Evolutionary conservation across 1,284 basidiomycete genomes (phyloP).

Genomic region (Gymnopus androsaceus): DNA sequence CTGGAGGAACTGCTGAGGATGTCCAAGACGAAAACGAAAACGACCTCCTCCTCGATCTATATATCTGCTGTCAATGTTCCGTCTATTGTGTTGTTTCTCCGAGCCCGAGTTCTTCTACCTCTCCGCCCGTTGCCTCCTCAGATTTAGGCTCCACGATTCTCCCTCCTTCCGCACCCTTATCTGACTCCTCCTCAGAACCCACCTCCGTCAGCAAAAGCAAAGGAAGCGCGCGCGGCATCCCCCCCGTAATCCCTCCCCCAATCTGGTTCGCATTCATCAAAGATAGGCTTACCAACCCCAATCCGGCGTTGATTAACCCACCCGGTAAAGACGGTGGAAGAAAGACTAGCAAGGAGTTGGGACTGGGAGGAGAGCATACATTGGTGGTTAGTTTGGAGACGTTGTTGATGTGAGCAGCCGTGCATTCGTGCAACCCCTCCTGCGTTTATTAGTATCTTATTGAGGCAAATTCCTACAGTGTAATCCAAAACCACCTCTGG

Average conservation of each 20-base stretch:
- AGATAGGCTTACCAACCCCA: constrained; percentile 47
- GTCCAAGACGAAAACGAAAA: no score
- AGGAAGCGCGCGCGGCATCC: constrained; percentile 32
- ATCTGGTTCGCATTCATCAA: constrained; percentile 45
- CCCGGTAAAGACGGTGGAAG: no score
- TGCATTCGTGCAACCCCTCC: neutral
- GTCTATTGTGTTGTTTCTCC: constrained; percentile 66
- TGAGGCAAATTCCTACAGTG: constrained; percentile 39
- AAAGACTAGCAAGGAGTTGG: no score
- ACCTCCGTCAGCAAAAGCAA: neutral
- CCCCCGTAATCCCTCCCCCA: constrained; percentile 66
- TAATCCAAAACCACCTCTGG: constrained; percentile 75
- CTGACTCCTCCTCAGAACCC: neutral
- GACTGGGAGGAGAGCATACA: constrained; percentile 45
- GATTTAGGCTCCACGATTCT: no score
- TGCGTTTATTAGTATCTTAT: constrained; percentile 9
- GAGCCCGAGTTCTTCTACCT: neutral
- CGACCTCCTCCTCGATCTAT: constrained; percentile 67
- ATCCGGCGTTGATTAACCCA: constrained; percentile 34
- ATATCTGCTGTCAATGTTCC: constrained; percentile 80
- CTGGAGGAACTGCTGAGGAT: no score
- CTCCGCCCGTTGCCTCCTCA: neutral
- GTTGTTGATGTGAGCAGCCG: constrained; percentile 55
- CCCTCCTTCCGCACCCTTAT: neutral
- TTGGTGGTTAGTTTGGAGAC: constrained; percentile 66